Conservation (phyloP, 768 basidiomycete genomes). For the Suillus placidus region DNA sequence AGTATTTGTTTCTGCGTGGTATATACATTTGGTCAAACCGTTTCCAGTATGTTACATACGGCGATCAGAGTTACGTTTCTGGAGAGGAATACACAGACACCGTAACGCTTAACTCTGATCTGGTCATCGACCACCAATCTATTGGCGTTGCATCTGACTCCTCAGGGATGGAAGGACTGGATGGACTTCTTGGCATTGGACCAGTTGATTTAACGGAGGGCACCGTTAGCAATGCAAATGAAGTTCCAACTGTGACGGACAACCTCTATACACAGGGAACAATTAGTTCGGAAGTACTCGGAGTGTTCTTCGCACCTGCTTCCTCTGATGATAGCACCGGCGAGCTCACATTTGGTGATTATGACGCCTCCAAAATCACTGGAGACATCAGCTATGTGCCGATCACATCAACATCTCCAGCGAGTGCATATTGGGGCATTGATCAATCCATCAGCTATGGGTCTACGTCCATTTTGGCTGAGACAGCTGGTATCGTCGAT, state of each 20-base stretch:
- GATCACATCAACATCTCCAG: slow-evolving; percentile 25
- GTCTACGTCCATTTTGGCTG: slow-evolving; percentile 17
- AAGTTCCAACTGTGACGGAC: slow-evolving; percentile 38
- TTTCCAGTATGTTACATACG: slow-evolving; percentile 17
- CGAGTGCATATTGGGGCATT: slow-evolving; percentile 34
- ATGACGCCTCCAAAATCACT: slow-evolving; percentile 19
- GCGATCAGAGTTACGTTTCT: slow-evolving; percentile 10
- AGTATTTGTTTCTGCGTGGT: neutral
- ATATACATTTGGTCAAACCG: no score
- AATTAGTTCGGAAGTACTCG: slow-evolving; percentile 20
- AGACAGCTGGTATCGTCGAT: slow-evolving; percentile 28
- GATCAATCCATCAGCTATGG: slow-evolving; percentile 35
- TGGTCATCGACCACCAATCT: slow-evolving; percentile 29
- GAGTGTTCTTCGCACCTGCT: no score
- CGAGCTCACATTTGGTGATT: slow-evolving; percentile 32
- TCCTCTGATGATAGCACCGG: slow-evolving; percentile 10
- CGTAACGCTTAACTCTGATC: slow-evolving; percentile 14
- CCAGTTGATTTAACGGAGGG: slow-evolving; percentile 36
- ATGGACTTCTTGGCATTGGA: slow-evolving; percentile 24
- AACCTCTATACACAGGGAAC: slow-evolving; percentile 34
- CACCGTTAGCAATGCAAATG: slow-evolving; percentile 17
- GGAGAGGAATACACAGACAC: slow-evolving; percentile 21
- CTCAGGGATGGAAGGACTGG: neutral
- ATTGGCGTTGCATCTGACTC: slow-evolving; percentile 34
- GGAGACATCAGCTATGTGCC: slow-evolving; percentile 23